Percentiles rank a stretch among this genome's conserved stretches.
These are phyloP conservation scores for Geotrichum citri-aurantii DNA, from an alignment of 1,139 yeast genomes.

Conservation along the genomic window DNA sequence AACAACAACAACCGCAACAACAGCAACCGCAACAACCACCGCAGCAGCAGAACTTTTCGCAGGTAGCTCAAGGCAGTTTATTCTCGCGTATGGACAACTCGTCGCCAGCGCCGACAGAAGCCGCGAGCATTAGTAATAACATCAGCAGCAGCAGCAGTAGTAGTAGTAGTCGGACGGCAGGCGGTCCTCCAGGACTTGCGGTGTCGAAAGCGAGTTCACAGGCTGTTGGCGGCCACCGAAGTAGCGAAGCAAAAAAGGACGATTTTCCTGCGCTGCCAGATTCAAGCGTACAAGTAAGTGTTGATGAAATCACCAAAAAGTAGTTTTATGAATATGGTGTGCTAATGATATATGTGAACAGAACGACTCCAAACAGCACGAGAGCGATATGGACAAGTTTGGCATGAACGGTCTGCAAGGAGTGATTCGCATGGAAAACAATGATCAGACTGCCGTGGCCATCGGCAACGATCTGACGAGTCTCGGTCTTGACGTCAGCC, in stretches of 20 bases:
- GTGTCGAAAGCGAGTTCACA: conserved; percentile 5
- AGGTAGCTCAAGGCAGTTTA: conserved; percentile 10
- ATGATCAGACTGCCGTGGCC: conserved; percentile 64
- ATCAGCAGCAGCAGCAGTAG: conserved; percentile 1
- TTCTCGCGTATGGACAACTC: conserved; percentile 14
- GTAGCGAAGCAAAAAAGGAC: conserved; percentile 9
- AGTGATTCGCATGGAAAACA: conserved; percentile 61
- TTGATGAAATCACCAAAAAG: not conserved
- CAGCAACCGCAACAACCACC: not conserved
- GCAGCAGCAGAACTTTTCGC: conserved; percentile 7
- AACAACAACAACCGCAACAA: conserved; percentile 5
- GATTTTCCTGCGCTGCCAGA: conserved; percentile 28
- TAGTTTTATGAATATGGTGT: not conserved
- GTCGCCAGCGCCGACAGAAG: conserved; percentile 8
- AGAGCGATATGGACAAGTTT: conserved; percentile 39
- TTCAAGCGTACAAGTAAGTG: conserved; percentile 5
- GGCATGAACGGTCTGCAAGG: conserved; percentile 72
- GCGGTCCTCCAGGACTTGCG: conserved; percentile 11
- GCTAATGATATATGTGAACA: not conserved
- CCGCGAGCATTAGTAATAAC: conserved; percentile 16
- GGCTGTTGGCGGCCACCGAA: conserved; percentile 5
- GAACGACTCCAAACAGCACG: conserved; percentile 1
- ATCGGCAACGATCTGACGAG: conserved; percentile 72
- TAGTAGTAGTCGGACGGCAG: conserved; percentile 6
- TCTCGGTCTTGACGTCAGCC: conserved; percentile 60